Evolutionary conservation across 495 filamentous ascomycete species (phyloP).

Genomic region (Xylaria nigripes): DNA sequence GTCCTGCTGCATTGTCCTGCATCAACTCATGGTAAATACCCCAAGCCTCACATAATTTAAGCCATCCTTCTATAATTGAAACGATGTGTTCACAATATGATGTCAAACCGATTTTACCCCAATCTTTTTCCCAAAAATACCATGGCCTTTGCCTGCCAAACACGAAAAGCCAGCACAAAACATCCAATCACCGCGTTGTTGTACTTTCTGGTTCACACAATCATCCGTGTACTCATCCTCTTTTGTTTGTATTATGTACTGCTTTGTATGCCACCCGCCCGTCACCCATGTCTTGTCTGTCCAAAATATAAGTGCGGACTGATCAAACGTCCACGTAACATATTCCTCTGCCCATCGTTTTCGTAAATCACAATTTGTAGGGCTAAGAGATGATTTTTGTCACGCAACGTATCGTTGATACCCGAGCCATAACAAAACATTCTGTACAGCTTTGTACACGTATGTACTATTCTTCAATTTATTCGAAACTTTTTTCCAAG

Average conservation of each 20-base stretch:
- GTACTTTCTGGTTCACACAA: constrained; percentile 12
- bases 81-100: constrained; percentile 18
- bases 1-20: neutral
- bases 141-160: constrained; percentile 16
- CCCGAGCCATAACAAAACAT: neutral
- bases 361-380: neutral
- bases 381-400: neutral
- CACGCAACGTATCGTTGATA: neutral
- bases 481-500: neutral
- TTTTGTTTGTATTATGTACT: constrained; percentile 10
- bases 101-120: constrained; percentile 19
- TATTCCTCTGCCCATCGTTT: constrained; percentile 2
- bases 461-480: neutral
- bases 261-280: constrained; percentile 5
- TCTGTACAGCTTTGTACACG: neutral
- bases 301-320: constrained; percentile 25
- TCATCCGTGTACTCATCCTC: neutral
- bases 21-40: neutral
- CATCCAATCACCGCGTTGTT: constrained; percentile 22
- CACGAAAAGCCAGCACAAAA: constrained; percentile 24
- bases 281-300: constrained; percentile 27
- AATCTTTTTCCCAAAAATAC: constrained; percentile 29
- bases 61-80: constrained; percentile 2
- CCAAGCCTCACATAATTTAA: neutral
- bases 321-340: constrained; percentile 15